Percentiles rank a stretch among this genome's conserved stretches.
These are phyloP conservation scores for Diutina pseudorugosa DNA, from an alignment of 1,139 yeast species.

Conservation along the genomic window DNA sequence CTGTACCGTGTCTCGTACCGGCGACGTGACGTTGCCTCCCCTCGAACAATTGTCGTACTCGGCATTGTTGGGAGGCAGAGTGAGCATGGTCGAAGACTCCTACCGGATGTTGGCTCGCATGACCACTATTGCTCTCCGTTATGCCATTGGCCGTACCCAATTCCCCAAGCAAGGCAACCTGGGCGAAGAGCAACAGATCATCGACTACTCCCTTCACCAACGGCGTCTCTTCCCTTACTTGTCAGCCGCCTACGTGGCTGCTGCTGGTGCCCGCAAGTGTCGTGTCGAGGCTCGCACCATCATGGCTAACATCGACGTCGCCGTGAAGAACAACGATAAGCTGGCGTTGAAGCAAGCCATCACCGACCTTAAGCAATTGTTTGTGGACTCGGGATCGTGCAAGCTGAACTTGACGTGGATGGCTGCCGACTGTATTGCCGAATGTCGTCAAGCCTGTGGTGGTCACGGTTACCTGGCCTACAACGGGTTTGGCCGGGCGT, in stretches of 20 bases:
- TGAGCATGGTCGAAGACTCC: conserved; percentile 32
- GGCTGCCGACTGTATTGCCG: not conserved
- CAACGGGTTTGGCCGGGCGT: conserved; percentile 4
- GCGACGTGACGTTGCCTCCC: conserved; percentile 31
- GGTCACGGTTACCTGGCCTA: conserved; percentile 4
- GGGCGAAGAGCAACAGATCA: conserved; percentile 2
- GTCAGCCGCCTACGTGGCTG: not conserved
- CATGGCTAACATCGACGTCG: not conserved
- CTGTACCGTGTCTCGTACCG: conserved; percentile 29
- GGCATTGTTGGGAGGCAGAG: conserved; percentile 35
- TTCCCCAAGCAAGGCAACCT: conserved; percentile 16
- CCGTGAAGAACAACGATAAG: not conserved
- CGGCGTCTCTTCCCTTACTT: not conserved
- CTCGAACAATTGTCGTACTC: conserved; percentile 36
- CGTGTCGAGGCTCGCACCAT: not conserved
- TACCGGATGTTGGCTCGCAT: conserved; percentile 31
- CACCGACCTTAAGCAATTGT: not conserved
- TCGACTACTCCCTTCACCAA: conserved; percentile 4
- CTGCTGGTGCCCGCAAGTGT: not conserved
- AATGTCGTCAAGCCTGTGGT: conserved; percentile 4
- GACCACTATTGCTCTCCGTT: conserved; percentile 31
- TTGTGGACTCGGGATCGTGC: not conserved
- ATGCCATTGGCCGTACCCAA: conserved; percentile 35
- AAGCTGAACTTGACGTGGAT: conserved; percentile 3
- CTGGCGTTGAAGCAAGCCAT: not conserved